Conservation (phyloP, 2,329 filamentous ascomycete species). For the Aspergillus terreus region DNA sequence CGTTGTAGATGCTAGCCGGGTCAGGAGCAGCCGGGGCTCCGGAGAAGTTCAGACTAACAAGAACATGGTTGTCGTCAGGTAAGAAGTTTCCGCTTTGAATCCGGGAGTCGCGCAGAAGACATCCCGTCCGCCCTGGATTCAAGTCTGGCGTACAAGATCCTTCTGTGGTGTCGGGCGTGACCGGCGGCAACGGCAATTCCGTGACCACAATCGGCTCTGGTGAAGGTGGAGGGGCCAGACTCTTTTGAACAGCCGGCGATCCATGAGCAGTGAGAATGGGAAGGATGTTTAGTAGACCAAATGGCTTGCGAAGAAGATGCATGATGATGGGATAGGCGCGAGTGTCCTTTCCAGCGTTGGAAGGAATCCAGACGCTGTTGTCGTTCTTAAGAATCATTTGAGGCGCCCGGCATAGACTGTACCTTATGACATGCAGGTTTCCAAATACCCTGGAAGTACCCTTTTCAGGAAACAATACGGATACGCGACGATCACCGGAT, state of each 20-base stretch:
- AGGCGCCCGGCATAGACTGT: no score
- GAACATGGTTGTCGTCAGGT: constrained; percentile 44
- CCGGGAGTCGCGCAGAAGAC: constrained; percentile 24
- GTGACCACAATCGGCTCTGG: constrained; percentile 35
- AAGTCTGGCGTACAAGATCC: constrained; percentile 33
- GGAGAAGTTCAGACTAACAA: constrained; percentile 38
- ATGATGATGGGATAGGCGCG: not conserved
- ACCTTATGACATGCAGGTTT: no score
- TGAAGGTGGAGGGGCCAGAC: not conserved
- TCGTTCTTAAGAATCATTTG: no score
- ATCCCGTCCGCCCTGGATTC: constrained; percentile 38
- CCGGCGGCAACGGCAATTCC: constrained; percentile 38
- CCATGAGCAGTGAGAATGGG: not conserved
- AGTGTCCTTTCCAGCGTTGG: not conserved
- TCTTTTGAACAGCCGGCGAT: not conserved
- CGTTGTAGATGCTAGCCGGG: constrained; percentile 40
- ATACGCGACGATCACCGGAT: not conserved
- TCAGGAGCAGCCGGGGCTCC: constrained; percentile 42
- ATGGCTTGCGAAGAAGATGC: not conserved
- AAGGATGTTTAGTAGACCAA: no score
- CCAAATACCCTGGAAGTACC: not conserved
- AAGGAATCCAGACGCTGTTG: not conserved
- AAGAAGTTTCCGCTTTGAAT: constrained; percentile 36
- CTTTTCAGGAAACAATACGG: not conserved
- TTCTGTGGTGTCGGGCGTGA: constrained; percentile 16